Conservation (phyloP, 139 green algal genomes). For the Monoraphidium neglectum region DNA sequence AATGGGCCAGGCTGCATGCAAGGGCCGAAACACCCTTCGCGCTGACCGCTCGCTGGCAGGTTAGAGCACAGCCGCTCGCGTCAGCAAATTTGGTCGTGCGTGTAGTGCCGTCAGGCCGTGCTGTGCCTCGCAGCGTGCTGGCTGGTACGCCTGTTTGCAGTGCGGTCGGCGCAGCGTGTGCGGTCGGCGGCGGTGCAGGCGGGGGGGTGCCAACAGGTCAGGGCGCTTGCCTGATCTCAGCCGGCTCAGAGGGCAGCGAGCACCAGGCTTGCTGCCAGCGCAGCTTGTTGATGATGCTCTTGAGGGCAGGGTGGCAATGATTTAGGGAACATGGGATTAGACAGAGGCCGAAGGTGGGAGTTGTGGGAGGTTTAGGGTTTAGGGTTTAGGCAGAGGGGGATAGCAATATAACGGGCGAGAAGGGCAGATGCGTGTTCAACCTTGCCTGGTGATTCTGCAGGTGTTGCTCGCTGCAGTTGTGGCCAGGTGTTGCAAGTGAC, state of each 20-base stretch:
- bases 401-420: not conserved
- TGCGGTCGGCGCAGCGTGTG: not conserved
- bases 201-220: not conserved
- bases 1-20: too few relatives aligned
- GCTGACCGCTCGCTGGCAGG: too few relatives aligned
- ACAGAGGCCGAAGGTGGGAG: not conserved
- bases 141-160: not conserved
- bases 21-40: too few relatives aligned
- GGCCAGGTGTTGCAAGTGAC: too few relatives aligned
- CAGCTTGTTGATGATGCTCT: conserved; percentile 12
- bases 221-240: not conserved
- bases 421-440: not conserved
- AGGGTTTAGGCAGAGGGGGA: not conserved
- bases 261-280: not conserved
- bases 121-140: not conserved
- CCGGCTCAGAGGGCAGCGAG: not conserved
- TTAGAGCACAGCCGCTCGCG: too few relatives aligned
- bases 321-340: too few relatives aligned
- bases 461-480: too few relatives aligned
- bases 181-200: not conserved
- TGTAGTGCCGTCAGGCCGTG: not conserved
- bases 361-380: not conserved
- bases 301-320: too few relatives aligned
- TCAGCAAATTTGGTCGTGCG: not conserved
- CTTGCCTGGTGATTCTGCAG: not conserved